These are phyloP conservation scores for Delphinella strobiligena DNA, from an alignment of 2,329 filamentous ascomycete genomes.

Conservation along the genomic window DNA sequence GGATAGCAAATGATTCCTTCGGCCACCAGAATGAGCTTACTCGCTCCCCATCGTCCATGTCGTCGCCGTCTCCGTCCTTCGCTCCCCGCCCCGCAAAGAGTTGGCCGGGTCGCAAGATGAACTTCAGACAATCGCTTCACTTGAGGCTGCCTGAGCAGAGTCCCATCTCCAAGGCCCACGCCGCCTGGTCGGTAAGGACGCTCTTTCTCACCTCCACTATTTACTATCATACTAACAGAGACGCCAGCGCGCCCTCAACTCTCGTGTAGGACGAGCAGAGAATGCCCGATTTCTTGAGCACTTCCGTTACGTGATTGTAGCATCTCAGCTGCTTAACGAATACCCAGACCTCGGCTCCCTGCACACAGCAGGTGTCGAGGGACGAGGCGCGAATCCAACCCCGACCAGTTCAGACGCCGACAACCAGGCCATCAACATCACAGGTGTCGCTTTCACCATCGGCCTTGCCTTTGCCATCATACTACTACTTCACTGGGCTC, in stretches of 20 bases:
- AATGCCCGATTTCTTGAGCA: slow-evolving; percentile 81
- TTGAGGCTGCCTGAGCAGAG: slow-evolving; percentile 23
- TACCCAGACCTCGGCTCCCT: slow-evolving; percentile 35
- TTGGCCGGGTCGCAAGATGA: slow-evolving; percentile 34
- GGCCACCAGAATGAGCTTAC: slow-evolving; percentile 7
- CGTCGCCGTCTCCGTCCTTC: slow-evolving; percentile 25
- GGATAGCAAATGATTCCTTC: slow-evolving; percentile 14
- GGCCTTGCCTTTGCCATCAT: slow-evolving; percentile 48
- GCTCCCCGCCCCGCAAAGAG: slow-evolving; percentile 33
- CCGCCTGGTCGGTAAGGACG: slow-evolving; percentile 7
- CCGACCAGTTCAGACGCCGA: background rate
- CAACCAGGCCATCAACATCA: background rate
- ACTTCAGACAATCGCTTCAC: slow-evolving; percentile 34
- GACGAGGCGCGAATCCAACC: background rate
- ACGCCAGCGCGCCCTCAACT: slow-evolving; percentile 51
- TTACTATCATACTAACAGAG: background rate
- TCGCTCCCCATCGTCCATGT: slow-evolving; percentile 1
- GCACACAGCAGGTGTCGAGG: slow-evolving; percentile 16
- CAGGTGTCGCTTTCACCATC: slow-evolving; percentile 53
- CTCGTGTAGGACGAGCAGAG: slow-evolving; percentile 61
- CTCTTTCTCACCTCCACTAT: background rate
- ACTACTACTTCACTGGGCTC: slow-evolving; percentile 60
- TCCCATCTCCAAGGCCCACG: slow-evolving; percentile 12
- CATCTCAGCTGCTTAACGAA: slow-evolving; percentile 74
- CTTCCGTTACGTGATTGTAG: slow-evolving; percentile 86